Conservation (phyloP, 2,329 filamentous ascomycete species). For the Zymoseptoria passerinii region DNA sequence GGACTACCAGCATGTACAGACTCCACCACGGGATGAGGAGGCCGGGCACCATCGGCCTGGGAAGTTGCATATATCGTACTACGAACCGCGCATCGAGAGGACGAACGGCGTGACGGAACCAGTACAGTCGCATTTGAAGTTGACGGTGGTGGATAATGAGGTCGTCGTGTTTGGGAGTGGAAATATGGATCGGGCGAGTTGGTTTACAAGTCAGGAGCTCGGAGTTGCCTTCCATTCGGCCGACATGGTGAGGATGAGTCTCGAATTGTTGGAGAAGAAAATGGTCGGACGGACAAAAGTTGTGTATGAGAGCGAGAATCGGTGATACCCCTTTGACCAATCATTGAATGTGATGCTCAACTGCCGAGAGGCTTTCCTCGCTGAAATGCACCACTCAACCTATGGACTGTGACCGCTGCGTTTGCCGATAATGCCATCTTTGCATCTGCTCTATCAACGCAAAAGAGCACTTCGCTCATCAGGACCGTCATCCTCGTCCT, state of each 20-base stretch:
- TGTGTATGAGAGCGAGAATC: background rate
- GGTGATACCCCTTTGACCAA: background rate
- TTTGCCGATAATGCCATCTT: background rate
- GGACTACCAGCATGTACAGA: slow-evolving; percentile 38
- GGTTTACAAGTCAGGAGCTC: slow-evolving; percentile 79
- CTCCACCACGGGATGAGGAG: slow-evolving; percentile 34
- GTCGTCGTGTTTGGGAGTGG: slow-evolving; percentile 67
- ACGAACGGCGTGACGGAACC: slow-evolving; percentile 40
- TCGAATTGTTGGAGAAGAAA: background rate
- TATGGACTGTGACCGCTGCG: background rate
- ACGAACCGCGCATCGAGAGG: slow-evolving; percentile 36
- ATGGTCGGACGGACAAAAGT: background rate
- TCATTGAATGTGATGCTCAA: background rate
- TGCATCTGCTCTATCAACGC: background rate
- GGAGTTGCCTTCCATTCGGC: slow-evolving; percentile 52
- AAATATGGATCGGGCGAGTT: slow-evolving; percentile 78
- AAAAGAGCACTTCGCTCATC: slow-evolving; percentile 1
- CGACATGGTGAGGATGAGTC: slow-evolving; percentile 20
- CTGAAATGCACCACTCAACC: background rate
- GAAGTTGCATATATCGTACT: slow-evolving; percentile 52
- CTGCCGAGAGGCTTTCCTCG: background rate
- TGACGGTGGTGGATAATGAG: slow-evolving; percentile 62
- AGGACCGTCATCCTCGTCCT: slow-evolving; percentile 6
- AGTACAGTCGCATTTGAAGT: slow-evolving; percentile 68
- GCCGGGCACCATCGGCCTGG: slow-evolving; percentile 40